Percentiles rank a stretch among this genome's conserved stretches.
These are phyloP conservation scores for Apiotrichum brassicae DNA, from an alignment of 1,284 basidiomycete species.

Conservation along the genomic window DNA sequence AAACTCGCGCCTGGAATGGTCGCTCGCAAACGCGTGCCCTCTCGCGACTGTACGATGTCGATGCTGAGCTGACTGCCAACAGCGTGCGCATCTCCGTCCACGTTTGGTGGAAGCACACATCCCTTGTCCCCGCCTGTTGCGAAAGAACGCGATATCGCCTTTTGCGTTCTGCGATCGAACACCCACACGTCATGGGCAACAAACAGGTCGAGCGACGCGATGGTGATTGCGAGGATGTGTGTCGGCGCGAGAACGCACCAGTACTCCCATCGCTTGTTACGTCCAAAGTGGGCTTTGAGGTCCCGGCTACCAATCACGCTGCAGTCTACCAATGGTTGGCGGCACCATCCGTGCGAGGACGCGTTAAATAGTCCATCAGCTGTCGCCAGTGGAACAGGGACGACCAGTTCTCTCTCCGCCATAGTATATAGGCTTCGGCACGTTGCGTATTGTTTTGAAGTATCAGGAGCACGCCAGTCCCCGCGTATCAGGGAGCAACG, in stretches of 20 bases:
- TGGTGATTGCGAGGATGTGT: slow-evolving; percentile 6
- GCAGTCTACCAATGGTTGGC: slow-evolving; percentile 8
- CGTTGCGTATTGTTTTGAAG: too few species aligned
- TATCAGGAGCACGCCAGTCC: too few species aligned
- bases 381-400: slow-evolving; percentile 4
- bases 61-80: slow-evolving; percentile 4
- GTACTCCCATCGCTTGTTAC: slow-evolving; percentile 18
- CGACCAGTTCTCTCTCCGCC: slow-evolving; percentile 8
- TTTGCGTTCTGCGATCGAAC: background rate
- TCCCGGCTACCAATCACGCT: slow-evolving; percentile 1
- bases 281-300: background rate
- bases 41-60: slow-evolving; percentile 1
- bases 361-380: slow-evolving; percentile 9
- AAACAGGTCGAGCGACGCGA: slow-evolving; percentile 9
- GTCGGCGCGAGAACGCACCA: slow-evolving; percentile 14
- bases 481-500: too few species aligned
- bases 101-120: background rate
- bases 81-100: slow-evolving; percentile 2
- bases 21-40: slow-evolving; percentile 11
- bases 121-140: background rate
- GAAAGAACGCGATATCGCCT: background rate
- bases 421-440: too few species aligned
- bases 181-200: background rate
- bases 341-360: slow-evolving; percentile 13
- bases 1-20: slow-evolving; percentile 1